Evolutionary conservation across 257 asterid genomes (phyloP).

Genomic region (Buddleja alternifolia): DNA sequence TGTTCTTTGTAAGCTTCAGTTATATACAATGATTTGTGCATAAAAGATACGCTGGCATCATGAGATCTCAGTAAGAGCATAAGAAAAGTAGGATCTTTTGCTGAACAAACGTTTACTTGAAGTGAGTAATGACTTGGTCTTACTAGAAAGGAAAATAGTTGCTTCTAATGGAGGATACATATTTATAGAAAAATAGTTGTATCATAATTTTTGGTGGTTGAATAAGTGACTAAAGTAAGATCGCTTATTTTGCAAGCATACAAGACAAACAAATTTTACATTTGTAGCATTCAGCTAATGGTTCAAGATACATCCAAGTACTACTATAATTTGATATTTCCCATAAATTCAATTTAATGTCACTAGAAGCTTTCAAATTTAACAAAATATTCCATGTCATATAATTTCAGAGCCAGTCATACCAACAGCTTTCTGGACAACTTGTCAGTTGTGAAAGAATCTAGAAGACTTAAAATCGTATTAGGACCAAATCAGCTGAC

Average conservation of each 20-base stretch:
- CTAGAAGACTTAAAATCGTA: neutral
- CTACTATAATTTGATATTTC: neutral
- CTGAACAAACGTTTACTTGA: neutral
- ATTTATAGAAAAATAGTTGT: neutral
- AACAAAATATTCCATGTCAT: neutral
- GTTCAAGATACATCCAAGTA: slow-evolving; percentile 3
- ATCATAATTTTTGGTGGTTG: neutral
- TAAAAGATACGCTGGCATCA: neutral
- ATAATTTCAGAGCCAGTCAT: neutral
- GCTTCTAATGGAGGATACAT: neutral
- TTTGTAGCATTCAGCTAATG: neutral
- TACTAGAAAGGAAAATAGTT: neutral
- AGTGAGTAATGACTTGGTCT: neutral
- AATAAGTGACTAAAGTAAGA: neutral
- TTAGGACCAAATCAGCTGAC: slow-evolving; percentile 2
- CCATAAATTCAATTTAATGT: slow-evolving; percentile 19
- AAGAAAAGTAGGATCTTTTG: neutral
- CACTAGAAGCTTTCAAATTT: neutral
- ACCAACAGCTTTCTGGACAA: slow-evolving; percentile 7
- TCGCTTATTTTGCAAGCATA: neutral
- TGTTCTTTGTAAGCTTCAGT: neutral
- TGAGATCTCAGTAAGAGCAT: neutral
- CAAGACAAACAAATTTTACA: neutral
- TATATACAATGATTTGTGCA: neutral
- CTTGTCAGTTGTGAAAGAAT: neutral